These are phyloP conservation scores for Phytophthora citrophthora DNA, from an alignment of 352 stramenopile species.

Conservation along the genomic window DNA sequence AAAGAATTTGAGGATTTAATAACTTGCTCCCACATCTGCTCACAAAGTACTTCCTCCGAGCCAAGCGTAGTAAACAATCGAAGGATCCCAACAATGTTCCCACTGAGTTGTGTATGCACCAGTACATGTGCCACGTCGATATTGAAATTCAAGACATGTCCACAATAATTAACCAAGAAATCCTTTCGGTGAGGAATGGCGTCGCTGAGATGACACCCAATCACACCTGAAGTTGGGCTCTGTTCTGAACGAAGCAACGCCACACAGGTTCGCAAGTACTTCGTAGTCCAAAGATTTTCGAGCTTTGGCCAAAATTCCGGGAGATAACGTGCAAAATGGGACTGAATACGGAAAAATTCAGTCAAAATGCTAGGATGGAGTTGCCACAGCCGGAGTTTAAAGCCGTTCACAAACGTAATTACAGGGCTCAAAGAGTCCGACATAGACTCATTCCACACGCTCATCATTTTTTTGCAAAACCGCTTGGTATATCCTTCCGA, in stretches of 20 bases:
- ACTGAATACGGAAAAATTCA: conserved; percentile 23
- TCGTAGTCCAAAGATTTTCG: conserved; percentile 13
- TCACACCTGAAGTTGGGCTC: not conserved
- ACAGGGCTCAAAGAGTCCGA: not conserved
- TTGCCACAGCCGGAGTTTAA: conserved; percentile 28
- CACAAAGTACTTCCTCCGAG: conserved; percentile 15
- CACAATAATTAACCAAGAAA: conserved; percentile 16
- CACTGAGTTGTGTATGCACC: not conserved
- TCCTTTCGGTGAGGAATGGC: conserved; percentile 17
- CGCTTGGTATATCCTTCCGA: conserved; percentile 16
- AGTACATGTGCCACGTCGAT: conserved; percentile 7
- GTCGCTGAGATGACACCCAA: conserved; percentile 9
- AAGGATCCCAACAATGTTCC: conserved; percentile 12
- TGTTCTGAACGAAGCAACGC: conserved; percentile 6
- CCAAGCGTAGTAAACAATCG: conserved; percentile 11
- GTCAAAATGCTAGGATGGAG: conserved; percentile 15
- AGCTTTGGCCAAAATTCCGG: conserved; percentile 17
- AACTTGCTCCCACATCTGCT: conserved; percentile 19
- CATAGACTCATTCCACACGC: not conserved
- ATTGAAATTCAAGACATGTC: conserved; percentile 12
- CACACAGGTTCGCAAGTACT: conserved; percentile 20
- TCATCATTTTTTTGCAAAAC: conserved; percentile 13
- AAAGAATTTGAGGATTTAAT: not conserved
- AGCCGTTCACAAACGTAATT: conserved; percentile 16
- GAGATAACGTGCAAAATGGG: conserved; percentile 5